Evolutionary conservation across 2,329 filamentous ascomycete species (phyloP), one percentile per base, ranked within the genome.

Genomic region (Ceratocystis cubensis): DNA sequence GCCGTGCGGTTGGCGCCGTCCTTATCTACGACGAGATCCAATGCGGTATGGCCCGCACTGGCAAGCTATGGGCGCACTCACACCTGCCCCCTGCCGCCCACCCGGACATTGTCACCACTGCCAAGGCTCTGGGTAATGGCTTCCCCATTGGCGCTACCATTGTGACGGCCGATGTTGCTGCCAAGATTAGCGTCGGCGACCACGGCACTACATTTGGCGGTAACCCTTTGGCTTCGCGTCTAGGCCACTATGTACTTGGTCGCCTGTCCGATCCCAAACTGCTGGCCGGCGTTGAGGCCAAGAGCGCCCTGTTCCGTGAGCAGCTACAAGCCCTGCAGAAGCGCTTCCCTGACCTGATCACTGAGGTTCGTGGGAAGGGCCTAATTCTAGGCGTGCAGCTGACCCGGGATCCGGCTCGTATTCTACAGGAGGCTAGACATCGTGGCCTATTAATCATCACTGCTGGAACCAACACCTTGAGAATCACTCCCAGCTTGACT

Each of bases 1-100:
- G 92, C 76, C 87, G 86, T 66, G 87, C 91, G 71, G 91, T 96
- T 41, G 91, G 90, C 64, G 92, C 93, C 1, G 84, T 97, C 2
- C 79, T 99, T 67, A 88, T 96, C 73, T 93, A 94, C 75, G 94
- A 99, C 73, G 94, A 99, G 80, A 99, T 99, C 69, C 94, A 99
- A 77, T 96, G 91, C 75, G 94, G 94, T 65, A 80, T 99, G 44
- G 85, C 87, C 30, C 87, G 94, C 64, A 97, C 94, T 1, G 94
- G 94, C 45, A 82, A 81, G 13, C 82, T 99, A 72, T 99, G 94
- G 94, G 94, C 94, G 0, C 93, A 99, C 73, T 81, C 81, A 10
- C 80, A 81, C 67, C 81, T 94, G 28, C 88, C 89, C 45, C 78
- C 81, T 71, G 86, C 89, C 70, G 91, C 91, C 1, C 94, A 99